Evolutionary conservation across 768 basidiomycete species (phyloP).

Genomic region (Leccinum sublutescens): DNA sequence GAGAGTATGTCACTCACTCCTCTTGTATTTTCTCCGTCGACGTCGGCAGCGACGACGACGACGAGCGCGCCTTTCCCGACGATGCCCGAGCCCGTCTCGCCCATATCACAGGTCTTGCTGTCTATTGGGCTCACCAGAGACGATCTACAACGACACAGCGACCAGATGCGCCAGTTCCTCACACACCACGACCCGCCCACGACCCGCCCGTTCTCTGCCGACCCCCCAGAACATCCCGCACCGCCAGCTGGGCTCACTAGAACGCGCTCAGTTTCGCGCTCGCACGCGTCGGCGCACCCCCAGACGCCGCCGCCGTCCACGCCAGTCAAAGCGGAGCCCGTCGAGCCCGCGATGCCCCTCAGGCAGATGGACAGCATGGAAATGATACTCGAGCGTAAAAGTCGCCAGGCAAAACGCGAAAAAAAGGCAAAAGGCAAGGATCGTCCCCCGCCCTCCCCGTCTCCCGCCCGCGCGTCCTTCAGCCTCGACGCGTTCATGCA

Average conservation of each 20-base stretch:
- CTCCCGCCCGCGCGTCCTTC: conserved; percentile 44
- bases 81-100: conserved; percentile 43
- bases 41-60: conserved; percentile 23
- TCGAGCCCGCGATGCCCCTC: conserved; percentile 46
- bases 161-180: conserved; percentile 80
- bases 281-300: conserved; percentile 42
- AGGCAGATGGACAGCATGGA: conserved; percentile 77
- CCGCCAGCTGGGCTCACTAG: conserved; percentile 43
- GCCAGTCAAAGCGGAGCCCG: conserved; percentile 62
- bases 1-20: neutral
- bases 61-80: neutral
- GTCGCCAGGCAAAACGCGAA: conserved; percentile 51
- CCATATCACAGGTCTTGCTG: conserved; percentile 69
- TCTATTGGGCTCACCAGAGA: conserved; percentile 76
- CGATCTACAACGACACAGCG: conserved; percentile 66
- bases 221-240: conserved; percentile 28
- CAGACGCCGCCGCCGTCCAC: conserved; percentile 48
- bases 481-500: conserved; percentile 51
- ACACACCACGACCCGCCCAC: conserved; percentile 49
- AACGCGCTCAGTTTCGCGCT: conserved; percentile 45
- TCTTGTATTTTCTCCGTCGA: conserved; percentile 18
- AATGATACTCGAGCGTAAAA: conserved; percentile 69
- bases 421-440: conserved; percentile 48
- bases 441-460: conserved; percentile 51
- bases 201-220: conserved; percentile 42